These are phyloP conservation scores for Laburnicola sp. DNA, from an alignment of 2,329 filamentous ascomycete species.

Conservation along the genomic window DNA sequence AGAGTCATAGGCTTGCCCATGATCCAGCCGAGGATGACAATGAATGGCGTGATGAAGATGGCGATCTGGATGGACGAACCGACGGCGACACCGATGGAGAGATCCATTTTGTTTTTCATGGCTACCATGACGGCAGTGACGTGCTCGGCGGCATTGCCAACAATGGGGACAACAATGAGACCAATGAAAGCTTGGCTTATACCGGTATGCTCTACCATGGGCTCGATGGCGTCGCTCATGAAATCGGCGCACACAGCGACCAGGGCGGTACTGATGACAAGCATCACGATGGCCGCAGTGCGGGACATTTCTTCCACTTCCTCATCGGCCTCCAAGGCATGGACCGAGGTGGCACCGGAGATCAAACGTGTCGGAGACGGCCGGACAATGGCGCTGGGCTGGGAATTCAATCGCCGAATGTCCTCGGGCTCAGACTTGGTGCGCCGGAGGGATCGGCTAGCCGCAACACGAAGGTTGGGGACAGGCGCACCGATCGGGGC, in stretches of 20 bases:
- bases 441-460: conserved; percentile 37
- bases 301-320: conserved; percentile 56
- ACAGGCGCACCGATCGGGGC: conserved; percentile 35
- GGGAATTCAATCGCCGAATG: conserved; percentile 33
- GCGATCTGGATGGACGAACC: conserved; percentile 80
- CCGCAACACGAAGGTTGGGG: conserved; percentile 38
- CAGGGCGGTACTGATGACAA: conserved; percentile 51
- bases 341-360: conserved; percentile 16
- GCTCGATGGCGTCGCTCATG: conserved; percentile 71
- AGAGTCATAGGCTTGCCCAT: conserved; percentile 71
- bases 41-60: conserved; percentile 72
- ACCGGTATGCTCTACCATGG: conserved; percentile 60
- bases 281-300: conserved; percentile 59
- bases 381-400: conserved; percentile 20
- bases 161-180: conserved; percentile 75
- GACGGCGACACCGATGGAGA: conserved; percentile 76
- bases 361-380: conserved; percentile 23
- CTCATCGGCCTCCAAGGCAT: conserved; percentile 31
- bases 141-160: conserved; percentile 81
- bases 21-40: conserved; percentile 79
- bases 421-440: conserved; percentile 43
- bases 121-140: conserved; percentile 77
- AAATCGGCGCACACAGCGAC: conserved; percentile 68
- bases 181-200: conserved; percentile 75
- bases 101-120: conserved; percentile 80